phyloP scores from a whole-genome alignment of 495 filamentous ascomycete species.

The Bombardia bombarda region DNA sequence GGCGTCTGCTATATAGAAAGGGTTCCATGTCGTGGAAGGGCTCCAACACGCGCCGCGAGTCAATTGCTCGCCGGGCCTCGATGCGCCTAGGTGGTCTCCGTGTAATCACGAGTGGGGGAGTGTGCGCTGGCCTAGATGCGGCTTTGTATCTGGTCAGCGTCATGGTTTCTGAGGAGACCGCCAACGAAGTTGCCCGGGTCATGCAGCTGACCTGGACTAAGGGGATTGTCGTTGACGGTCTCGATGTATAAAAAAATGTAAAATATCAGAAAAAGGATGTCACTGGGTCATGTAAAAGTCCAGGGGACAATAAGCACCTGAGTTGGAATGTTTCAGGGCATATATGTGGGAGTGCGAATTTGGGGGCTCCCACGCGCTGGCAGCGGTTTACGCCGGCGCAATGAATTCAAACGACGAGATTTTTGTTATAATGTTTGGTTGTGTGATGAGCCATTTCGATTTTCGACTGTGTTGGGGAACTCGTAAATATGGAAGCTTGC shows the following conservation, averaged over 20 bases:
- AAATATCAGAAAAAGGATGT: background rate
- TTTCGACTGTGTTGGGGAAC: too few species aligned
- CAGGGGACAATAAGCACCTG: background rate
- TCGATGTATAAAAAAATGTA: constrained; percentile 52
- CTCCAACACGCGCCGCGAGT: constrained; percentile 56
- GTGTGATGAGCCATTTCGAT: too few species aligned
- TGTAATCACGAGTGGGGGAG: constrained; percentile 68
- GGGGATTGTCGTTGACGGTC: constrained; percentile 60
- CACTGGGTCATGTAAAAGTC: background rate
- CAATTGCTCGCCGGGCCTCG: constrained; percentile 55
- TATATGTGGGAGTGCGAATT: too few species aligned
- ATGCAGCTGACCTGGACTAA: constrained; percentile 69
- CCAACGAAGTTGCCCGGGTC: constrained; percentile 56
- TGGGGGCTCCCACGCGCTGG: too few species aligned
- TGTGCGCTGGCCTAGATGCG: constrained; percentile 72
- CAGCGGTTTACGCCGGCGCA: too few species aligned
- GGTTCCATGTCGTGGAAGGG: constrained; percentile 64
- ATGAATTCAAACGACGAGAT: too few species aligned
- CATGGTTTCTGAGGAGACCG: constrained; percentile 58
- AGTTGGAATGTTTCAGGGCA: background rate
- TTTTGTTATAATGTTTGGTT: too few species aligned
- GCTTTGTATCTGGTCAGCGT: constrained; percentile 69
- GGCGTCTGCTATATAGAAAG: too few species aligned
- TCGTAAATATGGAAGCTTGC: too few species aligned
- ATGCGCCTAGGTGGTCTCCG: constrained; percentile 61